A percentile compares a stretch with the other conserved stretches of the same genome.
Evolutionary conservation across 1,139 yeast genomes (phyloP).

Genomic region (Kodamaea sp.): DNA sequence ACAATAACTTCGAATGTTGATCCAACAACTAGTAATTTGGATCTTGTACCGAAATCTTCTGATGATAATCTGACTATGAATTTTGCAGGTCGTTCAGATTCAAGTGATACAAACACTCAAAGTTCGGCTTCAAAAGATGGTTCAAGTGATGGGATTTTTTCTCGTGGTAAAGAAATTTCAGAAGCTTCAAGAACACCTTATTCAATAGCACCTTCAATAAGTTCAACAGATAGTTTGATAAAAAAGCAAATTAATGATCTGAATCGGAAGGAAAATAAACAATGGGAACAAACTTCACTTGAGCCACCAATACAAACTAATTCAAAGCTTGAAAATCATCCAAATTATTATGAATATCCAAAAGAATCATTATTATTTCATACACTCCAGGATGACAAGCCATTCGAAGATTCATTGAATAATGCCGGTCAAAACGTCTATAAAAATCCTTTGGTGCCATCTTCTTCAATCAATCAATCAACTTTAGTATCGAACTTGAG

Average conservation of each 20-base stretch:
- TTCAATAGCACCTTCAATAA: neutral
- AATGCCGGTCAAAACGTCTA: no score
- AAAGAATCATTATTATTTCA: conserved; percentile 21
- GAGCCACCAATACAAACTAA: neutral
- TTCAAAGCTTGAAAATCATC: conserved; percentile 8
- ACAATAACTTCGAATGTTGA: neutral
- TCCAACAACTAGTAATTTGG: conserved; percentile 1
- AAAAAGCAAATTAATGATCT: conserved; percentile 1
- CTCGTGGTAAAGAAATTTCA: neutral
- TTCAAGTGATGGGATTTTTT: conserved; percentile 10
- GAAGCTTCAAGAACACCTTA: neutral
- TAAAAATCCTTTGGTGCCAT: neutral
- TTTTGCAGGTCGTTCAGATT: conserved; percentile 5
- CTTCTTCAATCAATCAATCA: neutral
- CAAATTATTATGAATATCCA: conserved; percentile 25
- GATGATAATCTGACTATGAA: no score
- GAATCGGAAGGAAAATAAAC: conserved; percentile 2
- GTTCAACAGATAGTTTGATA: neutral
- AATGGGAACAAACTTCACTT: neutral
- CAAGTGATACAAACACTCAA: conserved; percentile 9
- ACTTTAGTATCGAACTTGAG: conserved; percentile 7
- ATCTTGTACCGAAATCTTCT: neutral
- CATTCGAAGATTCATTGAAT: neutral
- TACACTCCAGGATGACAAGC: conserved; percentile 2
- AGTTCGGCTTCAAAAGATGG: conserved; percentile 11